Evolutionary conservation across 1,139 yeast genomes (phyloP), one percentile per base, ranked within the genome.

Genomic region (Hansenula anomala): DNA sequence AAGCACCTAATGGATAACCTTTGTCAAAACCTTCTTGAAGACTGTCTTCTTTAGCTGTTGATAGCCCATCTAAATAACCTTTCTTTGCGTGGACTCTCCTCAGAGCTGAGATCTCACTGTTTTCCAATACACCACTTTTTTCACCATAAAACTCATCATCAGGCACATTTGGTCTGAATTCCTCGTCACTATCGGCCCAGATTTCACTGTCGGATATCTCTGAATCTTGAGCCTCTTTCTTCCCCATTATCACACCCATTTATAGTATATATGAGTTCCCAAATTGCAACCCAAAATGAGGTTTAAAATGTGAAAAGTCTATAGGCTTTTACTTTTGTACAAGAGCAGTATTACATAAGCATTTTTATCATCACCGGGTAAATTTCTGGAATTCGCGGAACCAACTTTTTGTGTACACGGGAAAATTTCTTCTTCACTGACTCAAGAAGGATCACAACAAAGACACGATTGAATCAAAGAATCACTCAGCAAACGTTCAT

Each of bases 61-160:
- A 67, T 7, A 89, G 59, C 0, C 97, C 97, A 45, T 85, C 96
- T 3, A 87, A 61, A 52, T 87, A 90, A 0, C 97, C 97, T 44
- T 83, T 82, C 48, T 86, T 86, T 18, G 70, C 71, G 55, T 90
- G 97, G n/a, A 70, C 71, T 33, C 94, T 64, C 46, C 75, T 60
- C n/a, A 75, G 53, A 19, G 64, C 63, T 23, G 55, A 53, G 4
- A 56, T 46, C 28, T 64, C 68, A 3, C 44, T 44, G 13, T 31
- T 43, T 31, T 54, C 56, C 2, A 28, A 23, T 3, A 3, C 33
- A 3, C 26, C 36, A 3, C 46, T 39, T 26, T 45, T 38, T 23
- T 40, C 39, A 9, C 56, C 55, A 25, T 51, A 50, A 34, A 46
- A 47, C 32, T 52, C 55, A 17, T 42, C 52, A 26, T 47, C 43